Evolutionary conservation across 208 protist genomes (phyloP).

Genomic region (Crithidia bombi): DNA sequence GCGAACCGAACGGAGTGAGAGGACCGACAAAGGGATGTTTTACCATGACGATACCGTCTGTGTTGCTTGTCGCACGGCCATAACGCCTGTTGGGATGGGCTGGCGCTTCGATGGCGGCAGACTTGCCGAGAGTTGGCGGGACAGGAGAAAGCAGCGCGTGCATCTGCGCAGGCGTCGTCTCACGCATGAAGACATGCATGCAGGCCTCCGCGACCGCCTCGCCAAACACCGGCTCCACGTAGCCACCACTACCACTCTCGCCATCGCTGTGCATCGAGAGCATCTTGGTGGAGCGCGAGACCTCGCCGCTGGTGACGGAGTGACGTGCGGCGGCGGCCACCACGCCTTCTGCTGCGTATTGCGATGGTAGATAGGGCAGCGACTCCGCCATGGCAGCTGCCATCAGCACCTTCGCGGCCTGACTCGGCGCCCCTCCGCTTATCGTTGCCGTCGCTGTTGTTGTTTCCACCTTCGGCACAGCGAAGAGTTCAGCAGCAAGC

Average conservation of each 20-base stretch:
- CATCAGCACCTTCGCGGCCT: conserved; percentile 16
- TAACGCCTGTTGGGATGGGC: not conserved
- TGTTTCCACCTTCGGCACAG: not conserved
- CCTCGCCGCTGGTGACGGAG: not conserved
- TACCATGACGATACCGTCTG: not conserved
- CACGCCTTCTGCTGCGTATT: conserved; percentile 10
- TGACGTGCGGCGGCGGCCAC: not conserved
- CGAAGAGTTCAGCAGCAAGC: conserved; percentile 14
- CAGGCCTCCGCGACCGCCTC: conserved; percentile 23
- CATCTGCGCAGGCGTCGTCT: conserved; percentile 22
- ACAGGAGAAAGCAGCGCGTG: conserved; percentile 6
- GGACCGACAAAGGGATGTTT: conserved; percentile 7
- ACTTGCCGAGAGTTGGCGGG: not conserved
- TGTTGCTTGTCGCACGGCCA: not conserved
- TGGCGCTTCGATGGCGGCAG: not conserved
- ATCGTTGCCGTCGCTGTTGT: not conserved
- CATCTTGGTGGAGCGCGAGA: not conserved
- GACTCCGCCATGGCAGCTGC: conserved; percentile 23
- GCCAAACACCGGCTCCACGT: conserved; percentile 1
- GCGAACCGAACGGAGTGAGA: conserved; percentile 14
- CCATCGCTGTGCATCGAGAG: not conserved
- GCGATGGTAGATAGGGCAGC: conserved; percentile 27
- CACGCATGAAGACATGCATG: conserved; percentile 22
- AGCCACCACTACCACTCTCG: too few species aligned
- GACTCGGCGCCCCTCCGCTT: not conserved